Base-by-base conservation (phyloP, 2,329 filamentous ascomycete genomes). In the Fusarium papillatum region DNA sequence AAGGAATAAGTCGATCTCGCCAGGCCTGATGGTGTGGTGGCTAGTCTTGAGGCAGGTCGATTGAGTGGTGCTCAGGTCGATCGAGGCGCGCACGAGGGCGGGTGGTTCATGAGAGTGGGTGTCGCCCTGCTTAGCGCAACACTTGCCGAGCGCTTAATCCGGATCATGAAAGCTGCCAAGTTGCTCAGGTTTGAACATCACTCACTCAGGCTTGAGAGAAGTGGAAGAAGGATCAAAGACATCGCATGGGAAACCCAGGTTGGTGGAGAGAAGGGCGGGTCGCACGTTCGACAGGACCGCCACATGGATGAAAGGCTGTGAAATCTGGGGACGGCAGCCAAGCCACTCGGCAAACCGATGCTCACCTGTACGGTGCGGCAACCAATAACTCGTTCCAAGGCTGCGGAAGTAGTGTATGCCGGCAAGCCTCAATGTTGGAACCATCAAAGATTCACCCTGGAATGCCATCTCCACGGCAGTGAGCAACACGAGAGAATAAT, bases 1-100 rank as follows among this genome's bases (percentile, higher is more conserved):
- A 73, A 71, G 72, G 65, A 76, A 76, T 64, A 76, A 73, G 77
- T 73, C 77, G 71, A 79, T 80, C 72, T 78, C 68, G 68, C 60
- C 48, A 66, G 65, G 34, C 66, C 24, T 72, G 72, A 77, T 71
- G 77, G 78, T 79, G 76, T 80, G 74, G 50, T 73, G 74, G 61
- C 69, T 62, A 68, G 65, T 55, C 65, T 53, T 65, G 65, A 70
- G 66, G 66, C 38, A 68, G 69, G 41, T 60, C 65, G 55, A 72
- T 63, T 69, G 26, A 65, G 53, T 71, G 69, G 73, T 53, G 66
- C 29, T 71, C 43, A 64, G 64, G 69, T 34, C 66, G 70, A 76
- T 75, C 68, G 59, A 76, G 63, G 69, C 66, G 71, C 41, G 74
- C 72, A 77, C 70, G 75, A 63, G 73, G 70, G 64, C 41, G 65